phyloP scores from a whole-genome alignment of 1,284 basidiomycete species.

The Leccinum subrobustum region DNA sequence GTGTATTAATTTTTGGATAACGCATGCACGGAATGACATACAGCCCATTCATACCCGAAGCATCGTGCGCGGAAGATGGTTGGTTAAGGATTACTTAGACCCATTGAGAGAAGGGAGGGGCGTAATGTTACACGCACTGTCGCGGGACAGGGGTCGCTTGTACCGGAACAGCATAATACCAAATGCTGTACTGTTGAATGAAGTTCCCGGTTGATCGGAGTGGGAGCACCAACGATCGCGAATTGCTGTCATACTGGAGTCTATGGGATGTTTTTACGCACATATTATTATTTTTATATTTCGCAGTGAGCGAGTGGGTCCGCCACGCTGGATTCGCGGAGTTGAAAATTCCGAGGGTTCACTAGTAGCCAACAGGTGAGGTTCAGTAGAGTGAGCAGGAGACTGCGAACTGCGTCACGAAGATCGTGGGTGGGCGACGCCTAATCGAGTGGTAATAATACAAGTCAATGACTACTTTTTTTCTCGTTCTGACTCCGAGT shows the following conservation, averaged over 20 bases:
- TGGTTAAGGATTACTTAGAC: background rate
- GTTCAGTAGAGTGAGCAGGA: background rate
- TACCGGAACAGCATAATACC: background rate
- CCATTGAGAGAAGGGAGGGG: constrained; percentile 1
- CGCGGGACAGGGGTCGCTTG: background rate
- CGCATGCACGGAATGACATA: constrained; percentile 7
- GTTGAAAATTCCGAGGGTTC: constrained; percentile 18
- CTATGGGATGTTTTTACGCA: constrained; percentile 17
- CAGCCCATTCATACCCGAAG: constrained; percentile 26
- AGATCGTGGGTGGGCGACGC: background rate
- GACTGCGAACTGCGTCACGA: constrained; percentile 11
- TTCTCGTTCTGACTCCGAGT: constrained; percentile 8
- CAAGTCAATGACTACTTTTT: constrained; percentile 19
- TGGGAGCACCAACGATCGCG: constrained; percentile 9
- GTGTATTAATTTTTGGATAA: constrained; percentile 27
- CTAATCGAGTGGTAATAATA: constrained; percentile 28
- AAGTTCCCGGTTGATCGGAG: constrained; percentile 16
- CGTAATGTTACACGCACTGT: constrained; percentile 10
- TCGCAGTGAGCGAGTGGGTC: background rate
- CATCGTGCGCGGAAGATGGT: constrained; percentile 16
- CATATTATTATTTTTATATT: background rate
- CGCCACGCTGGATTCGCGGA: constrained; percentile 34
- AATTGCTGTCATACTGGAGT: background rate
- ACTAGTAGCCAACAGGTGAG: background rate
- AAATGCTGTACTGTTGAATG: constrained; percentile 6